Percentiles rank a stretch among this genome's conserved stretches.
These are phyloP conservation scores for Phlegmacium glaucopus DNA, from an alignment of 768 basidiomycete genomes.

Conservation along the genomic window DNA sequence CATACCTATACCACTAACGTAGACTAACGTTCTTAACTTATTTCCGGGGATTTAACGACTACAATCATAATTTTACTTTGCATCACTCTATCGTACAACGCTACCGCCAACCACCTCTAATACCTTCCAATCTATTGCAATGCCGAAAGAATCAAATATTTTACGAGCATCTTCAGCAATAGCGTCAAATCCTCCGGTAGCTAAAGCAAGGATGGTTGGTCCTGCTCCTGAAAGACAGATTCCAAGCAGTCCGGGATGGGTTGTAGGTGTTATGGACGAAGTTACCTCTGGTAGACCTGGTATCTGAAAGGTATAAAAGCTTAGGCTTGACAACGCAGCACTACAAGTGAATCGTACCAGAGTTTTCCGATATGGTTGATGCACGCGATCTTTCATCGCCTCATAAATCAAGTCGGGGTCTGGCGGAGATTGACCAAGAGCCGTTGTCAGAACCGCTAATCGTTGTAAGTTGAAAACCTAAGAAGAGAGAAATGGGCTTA, in stretches of 20 bases:
- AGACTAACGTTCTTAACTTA: not conserved
- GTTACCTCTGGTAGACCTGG: slow-evolving; percentile 95
- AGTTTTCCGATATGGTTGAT: slow-evolving; percentile 91
- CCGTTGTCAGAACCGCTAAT: slow-evolving; percentile 92
- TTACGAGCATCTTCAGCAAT: slow-evolving; percentile 80
- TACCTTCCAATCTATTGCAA: slow-evolving; percentile 90
- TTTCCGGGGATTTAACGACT: slow-evolving; percentile 13
- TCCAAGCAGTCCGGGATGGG: slow-evolving; percentile 93
- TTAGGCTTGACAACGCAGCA: slow-evolving; percentile 9
- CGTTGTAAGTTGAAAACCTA: slow-evolving; percentile 98
- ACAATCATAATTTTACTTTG: slow-evolving; percentile 11
- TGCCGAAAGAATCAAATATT: slow-evolving; percentile 67
- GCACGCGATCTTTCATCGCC: slow-evolving; percentile 97
- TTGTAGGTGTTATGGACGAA: slow-evolving; percentile 77
- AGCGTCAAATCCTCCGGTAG: slow-evolving; percentile 76
- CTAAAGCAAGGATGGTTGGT: slow-evolving; percentile 94
- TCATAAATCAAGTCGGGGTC: slow-evolving; percentile 98
- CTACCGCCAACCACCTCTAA: slow-evolving; percentile 59
- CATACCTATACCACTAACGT: too few relatives aligned
- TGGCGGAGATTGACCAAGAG: slow-evolving; percentile 85
- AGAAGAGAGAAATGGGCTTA: slow-evolving; percentile 2
- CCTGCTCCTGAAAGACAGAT: slow-evolving; percentile 98
- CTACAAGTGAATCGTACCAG: slow-evolving; percentile 49
- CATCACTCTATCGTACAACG: slow-evolving; percentile 14
- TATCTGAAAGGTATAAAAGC: slow-evolving; percentile 56